Base-by-base conservation (phyloP, 208 protist species). In the Trypanosoma cruzi region DNA sequence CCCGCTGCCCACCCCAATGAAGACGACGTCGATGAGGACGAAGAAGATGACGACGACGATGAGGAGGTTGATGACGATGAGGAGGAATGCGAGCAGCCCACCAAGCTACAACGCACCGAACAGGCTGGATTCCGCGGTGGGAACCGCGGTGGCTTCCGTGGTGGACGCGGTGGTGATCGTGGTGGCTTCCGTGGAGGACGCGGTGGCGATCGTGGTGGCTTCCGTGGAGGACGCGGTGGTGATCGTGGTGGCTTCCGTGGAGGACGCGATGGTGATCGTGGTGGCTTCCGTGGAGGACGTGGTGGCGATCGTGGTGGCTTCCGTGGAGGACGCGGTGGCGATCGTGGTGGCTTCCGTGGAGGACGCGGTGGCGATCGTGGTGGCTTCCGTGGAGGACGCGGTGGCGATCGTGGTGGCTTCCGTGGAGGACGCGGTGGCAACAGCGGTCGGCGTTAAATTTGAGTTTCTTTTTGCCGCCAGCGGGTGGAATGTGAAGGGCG, bases 81-180 rank as follows among this genome's bases (percentile, higher is more conserved):
- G 0, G 76, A 78, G 0, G 77, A 80, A 8, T 75, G 79, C 0
- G 0, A 82, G 36, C 68, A 73, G 26, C 85, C 87, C 4, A 64
- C 63, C n/a, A 95, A 95, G 79, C 80, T 93, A 61, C 87, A 89
- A 70, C 86, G 87, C 53, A 82, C 73, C 36, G 90, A 95, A 73
- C 70, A 76, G 32, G 80, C 78, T 48, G 81, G 83, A 14, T 34
- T 62, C 69, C 80, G 85, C 50, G 82, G 82, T 59, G 77, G 86
- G 49, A 75, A 72, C 56, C 80, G 44, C 16, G 44, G 44, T 20
- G 44, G 44, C 7, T 67, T 69, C 68, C 72, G 73, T 60, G 88
- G 88, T 56, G 79, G 77, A 52, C 71, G 68, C 46, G 71, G 85
- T 37, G 88, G 88, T 31, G 72, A 72, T 46, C 86, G 86, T 52